Evolutionary conservation across 495 filamentous ascomycete genomes (phyloP).

Genomic region (Poronia punctata): DNA sequence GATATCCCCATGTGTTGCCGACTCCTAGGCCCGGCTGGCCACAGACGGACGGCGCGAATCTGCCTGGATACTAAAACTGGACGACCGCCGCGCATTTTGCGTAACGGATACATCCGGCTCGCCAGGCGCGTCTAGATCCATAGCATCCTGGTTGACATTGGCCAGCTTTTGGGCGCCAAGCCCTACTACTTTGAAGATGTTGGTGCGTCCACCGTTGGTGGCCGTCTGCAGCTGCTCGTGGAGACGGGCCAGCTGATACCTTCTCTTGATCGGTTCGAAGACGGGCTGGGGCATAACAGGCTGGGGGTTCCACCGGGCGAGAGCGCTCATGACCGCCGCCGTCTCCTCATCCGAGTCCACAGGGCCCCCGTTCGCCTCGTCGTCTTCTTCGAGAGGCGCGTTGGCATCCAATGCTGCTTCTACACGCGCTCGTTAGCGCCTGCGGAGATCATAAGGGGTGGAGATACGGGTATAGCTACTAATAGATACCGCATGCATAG

Average conservation of each 20-base stretch:
- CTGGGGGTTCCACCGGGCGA: conserved; percentile 65
- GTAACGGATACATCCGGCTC: conserved; percentile 35
- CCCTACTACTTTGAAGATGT: conserved; percentile 48
- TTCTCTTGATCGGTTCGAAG: conserved; percentile 57
- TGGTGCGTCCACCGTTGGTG: conserved; percentile 47
- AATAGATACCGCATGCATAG: too few relatives aligned
- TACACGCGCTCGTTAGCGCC: conserved; percentile 25
- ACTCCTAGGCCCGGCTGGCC: conserved; percentile 33
- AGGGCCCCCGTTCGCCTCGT: conserved; percentile 59
- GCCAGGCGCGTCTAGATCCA: conserved; percentile 37
- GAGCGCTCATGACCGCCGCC: conserved; percentile 76
- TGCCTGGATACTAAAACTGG: conserved; percentile 39
- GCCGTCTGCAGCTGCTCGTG: conserved; percentile 84
- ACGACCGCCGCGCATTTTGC: conserved; percentile 28
- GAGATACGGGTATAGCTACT: too few relatives aligned
- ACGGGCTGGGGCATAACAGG: conserved; percentile 62
- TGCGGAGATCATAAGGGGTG: too few relatives aligned
- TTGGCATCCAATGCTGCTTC: conserved; percentile 91
- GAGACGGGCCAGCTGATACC: conserved; percentile 78
- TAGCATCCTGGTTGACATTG: conserved; percentile 25
- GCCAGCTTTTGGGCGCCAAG: conserved; percentile 42
- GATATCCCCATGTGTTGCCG: neutral
- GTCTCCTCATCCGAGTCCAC: conserved; percentile 94
- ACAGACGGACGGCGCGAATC: conserved; percentile 37
- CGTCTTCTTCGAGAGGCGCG: conserved; percentile 83